These are phyloP conservation scores for Letharia columbiana DNA, from an alignment of 495 filamentous ascomycete species.

Conservation along the genomic window DNA sequence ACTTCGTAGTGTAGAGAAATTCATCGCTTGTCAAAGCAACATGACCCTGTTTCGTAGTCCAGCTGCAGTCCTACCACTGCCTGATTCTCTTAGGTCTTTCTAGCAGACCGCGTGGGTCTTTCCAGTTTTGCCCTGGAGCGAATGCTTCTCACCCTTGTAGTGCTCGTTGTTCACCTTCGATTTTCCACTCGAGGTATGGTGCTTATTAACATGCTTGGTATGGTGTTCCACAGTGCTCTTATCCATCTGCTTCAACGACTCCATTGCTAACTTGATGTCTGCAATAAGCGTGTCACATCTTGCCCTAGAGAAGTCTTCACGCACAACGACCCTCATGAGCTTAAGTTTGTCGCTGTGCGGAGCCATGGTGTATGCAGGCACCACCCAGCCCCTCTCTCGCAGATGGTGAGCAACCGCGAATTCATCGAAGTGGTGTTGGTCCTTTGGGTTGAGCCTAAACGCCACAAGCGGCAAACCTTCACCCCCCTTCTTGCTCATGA, in stretches of 20 bases:
- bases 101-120: conserved; percentile 85
- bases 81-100: not conserved
- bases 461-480: conserved; percentile 78
- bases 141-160: conserved; percentile 71
- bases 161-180: conserved; percentile 52
- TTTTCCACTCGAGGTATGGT: conserved; percentile 47
- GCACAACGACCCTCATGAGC: conserved; percentile 80
- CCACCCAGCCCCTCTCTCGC: conserved; percentile 76
- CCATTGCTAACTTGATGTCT: conserved; percentile 64
- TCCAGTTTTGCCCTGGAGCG: conserved; percentile 75
- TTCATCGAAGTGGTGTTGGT: conserved; percentile 67
- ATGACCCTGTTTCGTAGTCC: not conserved
- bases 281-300: conserved; percentile 63
- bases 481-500: conserved; percentile 70
- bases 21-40: not conserved
- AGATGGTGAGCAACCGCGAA: conserved; percentile 74
- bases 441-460: conserved; percentile 56
- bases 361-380: conserved; percentile 93
- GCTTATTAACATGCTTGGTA: conserved; percentile 45
- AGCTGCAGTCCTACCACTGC: not conserved
- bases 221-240: conserved; percentile 55
- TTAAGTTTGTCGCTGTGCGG: conserved; percentile 68
- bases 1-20: not conserved
- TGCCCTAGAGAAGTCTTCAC: conserved; percentile 75
- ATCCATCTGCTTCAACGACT: conserved; percentile 66